Conservation (phyloP, 23 red algal species). For the Agarophyton chilense region DNA sequence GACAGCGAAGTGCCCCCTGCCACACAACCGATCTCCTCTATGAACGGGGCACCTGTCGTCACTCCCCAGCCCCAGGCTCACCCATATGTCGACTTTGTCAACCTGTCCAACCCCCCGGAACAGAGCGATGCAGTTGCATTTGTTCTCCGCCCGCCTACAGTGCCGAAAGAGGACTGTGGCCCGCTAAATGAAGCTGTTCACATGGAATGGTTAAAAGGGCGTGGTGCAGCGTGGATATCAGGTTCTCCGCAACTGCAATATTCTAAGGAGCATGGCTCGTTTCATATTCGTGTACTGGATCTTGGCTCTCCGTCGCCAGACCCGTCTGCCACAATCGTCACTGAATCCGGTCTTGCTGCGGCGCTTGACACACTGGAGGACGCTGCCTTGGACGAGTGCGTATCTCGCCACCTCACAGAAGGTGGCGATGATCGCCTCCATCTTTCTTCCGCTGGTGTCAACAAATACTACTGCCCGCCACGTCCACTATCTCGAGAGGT, state of each 20-base stretch:
- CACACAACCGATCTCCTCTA: neutral
- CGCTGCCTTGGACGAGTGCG: slow-evolving; percentile 75
- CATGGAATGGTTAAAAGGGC: slow-evolving; percentile 58
- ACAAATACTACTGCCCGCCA: slow-evolving; percentile 82
- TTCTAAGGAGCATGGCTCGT: slow-evolving; percentile 53
- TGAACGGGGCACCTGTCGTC: neutral
- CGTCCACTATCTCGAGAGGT: slow-evolving; percentile 43
- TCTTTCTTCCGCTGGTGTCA: slow-evolving; percentile 73
- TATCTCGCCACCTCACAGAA: slow-evolving; percentile 70
- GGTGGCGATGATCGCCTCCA: slow-evolving; percentile 88
- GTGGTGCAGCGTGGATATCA: slow-evolving; percentile 70
- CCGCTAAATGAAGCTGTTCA: slow-evolving; percentile 63
- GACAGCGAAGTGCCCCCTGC: neutral
- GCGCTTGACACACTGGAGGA: slow-evolving; percentile 70
- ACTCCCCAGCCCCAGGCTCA: neutral
- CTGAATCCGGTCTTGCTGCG: slow-evolving; percentile 63
- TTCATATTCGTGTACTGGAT: slow-evolving; percentile 48
- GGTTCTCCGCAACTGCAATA: slow-evolving; percentile 61
- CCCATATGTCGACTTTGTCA: slow-evolving; percentile 31
- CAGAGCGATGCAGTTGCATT: slow-evolving; percentile 63
- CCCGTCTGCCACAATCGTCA: slow-evolving; percentile 52
- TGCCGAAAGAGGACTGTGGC: slow-evolving; percentile 59
- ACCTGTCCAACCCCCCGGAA: slow-evolving; percentile 49
- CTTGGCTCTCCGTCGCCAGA: slow-evolving; percentile 37
- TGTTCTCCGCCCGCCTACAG: slow-evolving; percentile 69